Conservation (phyloP, 768 basidiomycete genomes). For the Phlebiopsis flavidoalba region DNA sequence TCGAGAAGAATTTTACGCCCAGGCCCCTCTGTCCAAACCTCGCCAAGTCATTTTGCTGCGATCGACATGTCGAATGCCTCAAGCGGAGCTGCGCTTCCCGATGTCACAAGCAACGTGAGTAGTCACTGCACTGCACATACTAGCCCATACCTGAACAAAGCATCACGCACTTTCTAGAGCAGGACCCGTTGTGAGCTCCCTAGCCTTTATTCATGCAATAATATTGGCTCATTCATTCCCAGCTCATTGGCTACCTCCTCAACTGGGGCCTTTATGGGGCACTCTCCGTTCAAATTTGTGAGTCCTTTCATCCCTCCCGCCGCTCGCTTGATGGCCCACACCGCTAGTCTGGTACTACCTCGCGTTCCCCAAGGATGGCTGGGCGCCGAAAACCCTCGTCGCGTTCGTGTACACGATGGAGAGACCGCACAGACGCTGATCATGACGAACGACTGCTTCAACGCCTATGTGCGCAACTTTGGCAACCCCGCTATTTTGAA, state of each 20-base stretch:
- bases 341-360: conserved; percentile 10
- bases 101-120: no score
- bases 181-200: no score
- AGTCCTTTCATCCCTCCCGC: not conserved
- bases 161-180: no score
- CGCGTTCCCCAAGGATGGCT: conserved; percentile 8
- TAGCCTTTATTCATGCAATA: no score
- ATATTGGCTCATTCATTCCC: not conserved
- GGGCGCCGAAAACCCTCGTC: conserved; percentile 11
- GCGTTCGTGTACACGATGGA: conserved; percentile 5
- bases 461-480: conserved; percentile 22
- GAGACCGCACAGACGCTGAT: conserved; percentile 16
- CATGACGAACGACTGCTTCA: conserved; percentile 19
- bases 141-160: no score
- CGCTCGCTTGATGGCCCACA: not conserved
- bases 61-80: no score
- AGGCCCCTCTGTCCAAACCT: no score
- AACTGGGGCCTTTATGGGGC: conserved; percentile 19
- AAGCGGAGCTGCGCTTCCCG: no score
- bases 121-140: no score
- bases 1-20: no score
- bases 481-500: conserved; percentile 12
- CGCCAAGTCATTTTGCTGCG: no score
- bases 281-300: conserved; percentile 17
- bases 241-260: conserved; percentile 18